phyloP scores from a whole-genome alignment of 1,139 yeast species.

The Taiozyma onychis region DNA sequence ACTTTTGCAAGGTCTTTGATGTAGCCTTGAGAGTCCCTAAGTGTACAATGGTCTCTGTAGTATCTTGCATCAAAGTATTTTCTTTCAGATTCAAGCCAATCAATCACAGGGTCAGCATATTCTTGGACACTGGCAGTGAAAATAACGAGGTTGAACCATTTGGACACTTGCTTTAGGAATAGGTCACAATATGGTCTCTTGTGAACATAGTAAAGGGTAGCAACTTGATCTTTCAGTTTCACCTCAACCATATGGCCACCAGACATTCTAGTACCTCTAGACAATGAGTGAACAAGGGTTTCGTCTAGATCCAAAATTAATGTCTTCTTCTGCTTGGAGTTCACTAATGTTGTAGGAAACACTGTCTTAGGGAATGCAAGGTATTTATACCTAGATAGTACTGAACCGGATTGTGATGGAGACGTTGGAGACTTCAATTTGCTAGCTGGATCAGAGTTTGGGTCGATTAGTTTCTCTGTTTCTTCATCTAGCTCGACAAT shows the following conservation, averaged over 20 bases:
- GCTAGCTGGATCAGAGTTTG: constrained; percentile 18
- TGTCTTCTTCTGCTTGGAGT: constrained; percentile 50
- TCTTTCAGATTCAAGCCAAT: constrained; percentile 65
- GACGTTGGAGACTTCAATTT: constrained; percentile 52
- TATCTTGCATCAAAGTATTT: constrained; percentile 53
- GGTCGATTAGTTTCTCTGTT: constrained; percentile 12
- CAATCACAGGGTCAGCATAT: constrained; percentile 95
- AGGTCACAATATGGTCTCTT: constrained; percentile 89
- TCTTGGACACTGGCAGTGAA: constrained; percentile 94
- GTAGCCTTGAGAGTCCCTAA: constrained; percentile 76
- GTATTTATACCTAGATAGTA: constrained; percentile 10
- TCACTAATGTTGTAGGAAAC: constrained; percentile 39
- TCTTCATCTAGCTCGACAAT: constrained; percentile 22
- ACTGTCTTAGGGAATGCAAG: constrained; percentile 30
- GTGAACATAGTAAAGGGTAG: constrained; percentile 83
- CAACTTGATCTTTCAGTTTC: constrained; percentile 48
- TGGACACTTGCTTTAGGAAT: constrained; percentile 68
- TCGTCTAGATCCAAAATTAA: constrained; percentile 88
- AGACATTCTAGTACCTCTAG: constrained; percentile 54
- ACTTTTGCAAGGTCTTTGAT: constrained; percentile 71
- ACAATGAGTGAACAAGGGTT: constrained; percentile 84
- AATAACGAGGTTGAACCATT: constrained; percentile 85
- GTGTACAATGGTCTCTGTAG: constrained; percentile 77
- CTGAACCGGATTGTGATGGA: constrained; percentile 17
- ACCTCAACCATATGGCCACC: constrained; percentile 81